Percentiles rank a stretch among this genome's conserved stretches.
phyloP scores from a whole-genome alignment of 306 rosid species.

The Carpinus fangiana region DNA sequence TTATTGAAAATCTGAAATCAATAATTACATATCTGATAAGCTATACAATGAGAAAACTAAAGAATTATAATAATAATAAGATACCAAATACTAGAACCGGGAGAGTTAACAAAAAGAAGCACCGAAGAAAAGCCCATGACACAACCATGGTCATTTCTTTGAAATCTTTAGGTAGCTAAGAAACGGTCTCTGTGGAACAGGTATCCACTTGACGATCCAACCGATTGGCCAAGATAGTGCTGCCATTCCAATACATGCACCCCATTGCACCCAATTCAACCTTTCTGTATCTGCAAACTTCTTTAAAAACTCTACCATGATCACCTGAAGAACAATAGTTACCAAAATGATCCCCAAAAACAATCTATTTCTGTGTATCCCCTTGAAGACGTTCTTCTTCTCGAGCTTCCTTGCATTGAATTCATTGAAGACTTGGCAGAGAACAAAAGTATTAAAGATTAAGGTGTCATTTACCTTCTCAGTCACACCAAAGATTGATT shows the following conservation, averaged over 20 bases:
- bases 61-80: too few species aligned
- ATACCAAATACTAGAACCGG: too few species aligned
- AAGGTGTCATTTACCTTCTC: constrained; percentile 25
- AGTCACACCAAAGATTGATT: constrained; percentile 23
- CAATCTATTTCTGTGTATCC: constrained; percentile 25
- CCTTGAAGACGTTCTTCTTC: constrained; percentile 32
- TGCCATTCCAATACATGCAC: constrained; percentile 19
- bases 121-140: too few species aligned
- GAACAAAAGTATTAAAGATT: constrained; percentile 32
- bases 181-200: constrained; percentile 12
- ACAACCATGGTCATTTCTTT: too few species aligned
- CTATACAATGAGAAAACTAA: too few species aligned
- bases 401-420: constrained; percentile 33
- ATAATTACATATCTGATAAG: too few species aligned
- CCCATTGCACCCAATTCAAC: constrained; percentile 32
- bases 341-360: constrained; percentile 29
- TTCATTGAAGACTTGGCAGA: constrained; percentile 38
- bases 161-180: background rate
- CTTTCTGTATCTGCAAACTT: constrained; percentile 31
- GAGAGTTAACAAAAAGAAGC: too few species aligned
- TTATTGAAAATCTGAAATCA: too few species aligned
- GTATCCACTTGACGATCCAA: constrained; percentile 29
- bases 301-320: constrained; percentile 34
- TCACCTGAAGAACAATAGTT: constrained; percentile 29
- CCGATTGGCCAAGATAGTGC: constrained; percentile 29